Base-by-base conservation (phyloP, 75 land plant genomes). In the Azolla pinnata region DNA sequence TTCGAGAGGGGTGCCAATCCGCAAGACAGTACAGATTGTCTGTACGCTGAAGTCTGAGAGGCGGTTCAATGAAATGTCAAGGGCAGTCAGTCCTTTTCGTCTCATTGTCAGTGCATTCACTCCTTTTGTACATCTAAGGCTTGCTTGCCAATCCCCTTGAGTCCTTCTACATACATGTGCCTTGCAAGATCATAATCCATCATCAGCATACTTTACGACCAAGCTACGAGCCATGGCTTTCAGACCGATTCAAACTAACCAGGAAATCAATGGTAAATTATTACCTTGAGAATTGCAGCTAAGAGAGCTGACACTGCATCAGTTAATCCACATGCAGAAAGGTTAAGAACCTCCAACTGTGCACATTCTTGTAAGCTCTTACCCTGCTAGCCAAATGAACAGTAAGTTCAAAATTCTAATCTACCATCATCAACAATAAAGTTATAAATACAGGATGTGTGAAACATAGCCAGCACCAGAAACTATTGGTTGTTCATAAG, bases 91-190 rank as follows among this genome's bases (percentile, higher is more conserved):
- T 24, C 66, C 73, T 31, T 61, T 61, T 10, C 49, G 26, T 21
- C 30, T 29, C 38, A 52, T 29, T 34, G 49, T 52, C 27, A 35
- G 51, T 4, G 46, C 38, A 19, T 61, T 54, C 27, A n/a, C 9
- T 0, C 33, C 38, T 54, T 20, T 52, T 25, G 62, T 57, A 31
- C 51, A 32, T 7, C 73, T 33, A 23, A 70, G 30, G 56, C 67
- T 70, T 45, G 64, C 51, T 27, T 70, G 73, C 73, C 73, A 70
- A 17, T 70, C 67, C 40, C 21, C 73, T 26, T 70, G 44, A 12
- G 59, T 33, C 54, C 42, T 69, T 45, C 51, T 66, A 33, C 46
- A 56, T 1, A 59, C 54, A 67, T 38, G 54, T 38, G 29, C 28
- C 55, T 52, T 67, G 49, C 63, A 59, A 16, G 21, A 29, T 30